Evolutionary conservation across 495 filamentous ascomycete species (phyloP).

Genomic region (Cetradonia linearis): DNA sequence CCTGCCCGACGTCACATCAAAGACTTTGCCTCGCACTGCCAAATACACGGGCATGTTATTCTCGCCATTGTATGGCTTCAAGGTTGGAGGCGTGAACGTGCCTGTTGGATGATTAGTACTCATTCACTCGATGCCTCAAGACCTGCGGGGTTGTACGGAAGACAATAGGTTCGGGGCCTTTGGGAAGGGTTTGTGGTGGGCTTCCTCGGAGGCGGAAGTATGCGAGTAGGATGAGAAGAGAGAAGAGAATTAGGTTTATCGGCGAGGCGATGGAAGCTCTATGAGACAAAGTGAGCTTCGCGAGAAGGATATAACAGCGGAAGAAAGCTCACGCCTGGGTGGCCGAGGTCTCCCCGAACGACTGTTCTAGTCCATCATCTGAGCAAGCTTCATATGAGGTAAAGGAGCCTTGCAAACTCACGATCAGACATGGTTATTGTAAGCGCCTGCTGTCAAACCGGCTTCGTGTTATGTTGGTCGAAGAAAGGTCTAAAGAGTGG

Average conservation of each 20-base stretch:
- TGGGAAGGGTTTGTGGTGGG: constrained; percentile 50
- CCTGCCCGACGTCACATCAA: constrained; percentile 73
- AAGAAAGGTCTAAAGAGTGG: constrained; percentile 3
- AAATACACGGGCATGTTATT: constrained; percentile 68
- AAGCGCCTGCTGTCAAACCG: not conserved
- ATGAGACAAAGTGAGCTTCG: constrained; percentile 7
- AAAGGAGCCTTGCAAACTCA: constrained; percentile 10
- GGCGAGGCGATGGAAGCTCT: constrained; percentile 60
- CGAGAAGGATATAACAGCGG: not conserved
- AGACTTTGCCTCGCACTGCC: constrained; percentile 73
- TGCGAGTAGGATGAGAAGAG: constrained; percentile 56
- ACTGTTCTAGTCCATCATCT: constrained; percentile 6
- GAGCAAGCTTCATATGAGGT: not conserved
- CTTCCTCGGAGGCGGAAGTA: constrained; percentile 59
- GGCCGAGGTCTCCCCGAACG: constrained; percentile 2
- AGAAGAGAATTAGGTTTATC: constrained; percentile 66
- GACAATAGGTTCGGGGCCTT: constrained; percentile 61
- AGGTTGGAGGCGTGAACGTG: constrained; percentile 77
- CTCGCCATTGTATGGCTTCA: constrained; percentile 79
- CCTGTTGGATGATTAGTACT: constrained; percentile 1
- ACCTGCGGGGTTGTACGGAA: constrained; percentile 44
- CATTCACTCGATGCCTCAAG: not conserved
- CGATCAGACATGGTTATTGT: constrained; percentile 18
- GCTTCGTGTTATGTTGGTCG: not conserved
- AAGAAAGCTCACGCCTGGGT: constrained; percentile 18